phyloP scores from a whole-genome alignment of 2,329 filamentous ascomycete species.

The Sporothrix brunneoviolacea region DNA sequence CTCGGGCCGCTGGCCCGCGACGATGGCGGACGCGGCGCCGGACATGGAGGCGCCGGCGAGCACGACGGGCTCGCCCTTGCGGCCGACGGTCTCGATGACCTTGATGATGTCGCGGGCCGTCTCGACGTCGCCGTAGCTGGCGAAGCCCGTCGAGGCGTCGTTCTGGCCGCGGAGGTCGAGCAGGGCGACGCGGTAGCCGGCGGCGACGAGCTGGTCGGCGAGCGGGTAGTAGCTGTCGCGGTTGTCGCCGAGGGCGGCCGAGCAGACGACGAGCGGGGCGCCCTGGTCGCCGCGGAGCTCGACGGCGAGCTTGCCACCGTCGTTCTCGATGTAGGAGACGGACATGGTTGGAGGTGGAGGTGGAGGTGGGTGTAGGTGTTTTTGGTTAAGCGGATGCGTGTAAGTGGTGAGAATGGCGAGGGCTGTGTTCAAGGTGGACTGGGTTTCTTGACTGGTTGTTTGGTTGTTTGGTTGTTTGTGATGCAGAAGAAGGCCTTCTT shows the following conservation, averaged over 20 bases:
- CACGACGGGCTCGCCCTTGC: constrained; percentile 6
- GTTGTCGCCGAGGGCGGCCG: constrained; percentile 18
- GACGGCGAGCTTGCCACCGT: constrained; percentile 18
- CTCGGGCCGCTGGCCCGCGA: constrained; percentile 16
- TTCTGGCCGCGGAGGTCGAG: constrained; percentile 19
- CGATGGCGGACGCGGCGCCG: constrained; percentile 15
- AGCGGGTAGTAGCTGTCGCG: constrained; percentile 18
- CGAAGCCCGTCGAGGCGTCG: constrained; percentile 13
- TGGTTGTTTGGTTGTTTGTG: background rate
- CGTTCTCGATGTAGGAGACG: constrained; percentile 2
- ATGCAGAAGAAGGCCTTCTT: background rate
- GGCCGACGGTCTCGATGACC: constrained; percentile 7
- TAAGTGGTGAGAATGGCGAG: background rate
- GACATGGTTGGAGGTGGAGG: background rate
- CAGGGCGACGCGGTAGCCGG: constrained; percentile 19
- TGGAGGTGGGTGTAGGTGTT: background rate
- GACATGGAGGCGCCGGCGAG: constrained; percentile 19
- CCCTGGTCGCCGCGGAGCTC: constrained; percentile 14
- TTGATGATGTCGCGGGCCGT: constrained; percentile 16
- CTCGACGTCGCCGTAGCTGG: constrained; percentile 16
- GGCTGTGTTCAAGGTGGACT: background rate
- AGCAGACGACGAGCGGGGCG: constrained; percentile 17
- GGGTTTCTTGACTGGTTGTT: background rate
- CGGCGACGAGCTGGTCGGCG: constrained; percentile 16
- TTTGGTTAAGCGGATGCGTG: background rate